Evolutionary conservation across 2,329 filamentous ascomycete genomes (phyloP).

Genomic region (Eurotiales sp.): DNA sequence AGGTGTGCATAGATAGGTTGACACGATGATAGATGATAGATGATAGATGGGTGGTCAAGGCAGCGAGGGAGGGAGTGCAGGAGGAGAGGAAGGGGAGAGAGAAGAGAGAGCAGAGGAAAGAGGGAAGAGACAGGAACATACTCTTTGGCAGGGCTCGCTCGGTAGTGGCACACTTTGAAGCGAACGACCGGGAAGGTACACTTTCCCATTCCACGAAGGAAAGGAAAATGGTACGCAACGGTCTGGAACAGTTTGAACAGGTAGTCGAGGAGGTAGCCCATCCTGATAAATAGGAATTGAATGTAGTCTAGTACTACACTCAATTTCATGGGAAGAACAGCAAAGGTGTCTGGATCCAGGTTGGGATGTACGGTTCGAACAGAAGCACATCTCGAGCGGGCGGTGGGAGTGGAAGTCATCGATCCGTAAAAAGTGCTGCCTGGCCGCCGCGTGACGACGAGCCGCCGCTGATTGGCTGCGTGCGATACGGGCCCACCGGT

Average conservation of each 20-base stretch:
- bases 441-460: slow-evolving; percentile 12
- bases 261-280: slow-evolving; percentile 11
- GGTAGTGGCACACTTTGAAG: slow-evolving; percentile 10
- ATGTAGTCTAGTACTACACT: no score
- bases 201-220: slow-evolving; percentile 7
- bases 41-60: slow-evolving; percentile 14
- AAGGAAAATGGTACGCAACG: slow-evolving; percentile 4
- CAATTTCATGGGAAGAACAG: no score
- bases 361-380: no score
- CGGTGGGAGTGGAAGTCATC: slow-evolving; percentile 3
- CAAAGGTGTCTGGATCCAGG: no score
- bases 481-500: not conserved
- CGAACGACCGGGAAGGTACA: slow-evolving; percentile 6
- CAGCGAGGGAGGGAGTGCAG: not conserved
- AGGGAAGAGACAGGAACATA: slow-evolving; percentile 40
- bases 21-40: no score
- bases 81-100: slow-evolving; percentile 31
- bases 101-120: slow-evolving; percentile 38
- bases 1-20: no score
- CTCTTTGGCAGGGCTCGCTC: not conserved
- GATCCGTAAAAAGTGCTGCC: slow-evolving; percentile 12
- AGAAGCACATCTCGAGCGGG: no score
- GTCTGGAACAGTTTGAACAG: slow-evolving; percentile 8
- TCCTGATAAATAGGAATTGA: not conserved
- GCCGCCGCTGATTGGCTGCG: not conserved